Evolutionary conservation across 805 yeast species (phyloP), one percentile per base, ranked within the genome.

Genomic region (Saccharomycopsis oosterbeekiorum): DNA sequence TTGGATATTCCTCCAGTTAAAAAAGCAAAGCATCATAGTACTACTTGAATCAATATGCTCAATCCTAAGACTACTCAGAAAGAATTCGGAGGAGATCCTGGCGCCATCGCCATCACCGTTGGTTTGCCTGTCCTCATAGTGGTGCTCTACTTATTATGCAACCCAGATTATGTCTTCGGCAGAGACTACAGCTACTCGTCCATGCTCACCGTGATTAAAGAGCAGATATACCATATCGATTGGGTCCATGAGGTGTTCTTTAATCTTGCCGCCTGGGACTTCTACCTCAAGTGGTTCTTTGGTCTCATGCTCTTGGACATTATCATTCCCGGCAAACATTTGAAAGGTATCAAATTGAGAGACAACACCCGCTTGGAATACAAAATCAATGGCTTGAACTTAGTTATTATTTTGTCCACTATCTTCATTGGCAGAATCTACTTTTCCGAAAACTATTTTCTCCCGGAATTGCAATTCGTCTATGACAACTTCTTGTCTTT

Each of bases 401-500:
- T 36, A 69, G 78, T 0, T 62, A 73, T 4, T 65, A 81, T 34
- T 39, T 74, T 68, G 60, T 70, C 67, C 4, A 65, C 73, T 0
- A 43, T 77, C 1, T 71, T 91, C 26, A 71, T 73, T 1, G 77
- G 82, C 14, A 79, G 97, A 65, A 78, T 78, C 64, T 75, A 72
- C 56, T 64, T 75, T 26, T 79, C 87, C 1, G 72, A 75, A 17
- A 84, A 84, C 34, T 73, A 71, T 63, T 73, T 55, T 21, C 53
- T 88, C 73, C 97, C 97, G 0, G 98, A 93, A 71, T 79, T 94
- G 62, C 85, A 79, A 66, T 93, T 83, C 67, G 69, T 94, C 19
- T 89, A 89, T 71, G 80, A 80, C 47, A 83, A 92, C 70, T 80
- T 84, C 60, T 69, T 86, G 47, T 84, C 84, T 66, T 76, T 94